These are phyloP conservation scores for Phaeotremella skinneri DNA, from an alignment of 768 basidiomycete genomes.

Conservation along the genomic window DNA sequence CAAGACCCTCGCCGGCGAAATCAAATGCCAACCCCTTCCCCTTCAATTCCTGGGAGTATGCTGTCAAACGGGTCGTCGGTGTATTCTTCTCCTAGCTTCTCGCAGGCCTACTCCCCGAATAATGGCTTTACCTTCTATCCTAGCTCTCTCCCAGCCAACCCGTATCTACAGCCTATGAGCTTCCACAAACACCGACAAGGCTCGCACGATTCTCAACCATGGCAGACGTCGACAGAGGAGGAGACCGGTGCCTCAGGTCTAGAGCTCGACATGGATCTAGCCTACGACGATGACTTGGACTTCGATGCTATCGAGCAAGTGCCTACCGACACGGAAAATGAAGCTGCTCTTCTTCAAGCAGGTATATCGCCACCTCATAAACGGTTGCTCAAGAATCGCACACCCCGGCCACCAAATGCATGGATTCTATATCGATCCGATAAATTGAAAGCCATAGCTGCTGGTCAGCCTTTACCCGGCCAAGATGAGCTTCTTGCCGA, in stretches of 20 bases:
- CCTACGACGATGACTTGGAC: constrained; percentile 11
- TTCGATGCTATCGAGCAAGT: background rate
- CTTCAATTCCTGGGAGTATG: background rate
- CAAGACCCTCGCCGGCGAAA: background rate
- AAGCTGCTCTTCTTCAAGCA: background rate
- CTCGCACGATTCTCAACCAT: constrained; percentile 15
- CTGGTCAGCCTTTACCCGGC: constrained; percentile 29
- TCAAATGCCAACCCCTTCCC: background rate
- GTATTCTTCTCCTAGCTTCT: background rate
- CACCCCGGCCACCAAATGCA: constrained; percentile 71
- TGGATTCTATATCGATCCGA: constrained; percentile 78
- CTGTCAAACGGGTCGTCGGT: background rate
- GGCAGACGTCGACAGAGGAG: constrained; percentile 18
- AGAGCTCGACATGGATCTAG: background rate
- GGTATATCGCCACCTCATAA: background rate
- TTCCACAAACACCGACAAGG: background rate
- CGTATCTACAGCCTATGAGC: constrained; percentile 5
- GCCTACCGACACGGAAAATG: background rate
- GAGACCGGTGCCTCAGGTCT: constrained; percentile 17
- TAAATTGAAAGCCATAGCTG: constrained; percentile 55
- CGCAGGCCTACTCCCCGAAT: background rate
- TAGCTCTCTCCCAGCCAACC: constrained; percentile 8
- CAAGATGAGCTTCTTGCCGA: constrained; percentile 33
- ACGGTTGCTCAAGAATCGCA: constrained; percentile 5
- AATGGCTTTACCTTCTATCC: constrained; percentile 11